Evolutionary conservation across 2,329 filamentous ascomycete species (phyloP), one percentile per base, ranked within the genome.

Genomic region (Piedraia hortae): DNA sequence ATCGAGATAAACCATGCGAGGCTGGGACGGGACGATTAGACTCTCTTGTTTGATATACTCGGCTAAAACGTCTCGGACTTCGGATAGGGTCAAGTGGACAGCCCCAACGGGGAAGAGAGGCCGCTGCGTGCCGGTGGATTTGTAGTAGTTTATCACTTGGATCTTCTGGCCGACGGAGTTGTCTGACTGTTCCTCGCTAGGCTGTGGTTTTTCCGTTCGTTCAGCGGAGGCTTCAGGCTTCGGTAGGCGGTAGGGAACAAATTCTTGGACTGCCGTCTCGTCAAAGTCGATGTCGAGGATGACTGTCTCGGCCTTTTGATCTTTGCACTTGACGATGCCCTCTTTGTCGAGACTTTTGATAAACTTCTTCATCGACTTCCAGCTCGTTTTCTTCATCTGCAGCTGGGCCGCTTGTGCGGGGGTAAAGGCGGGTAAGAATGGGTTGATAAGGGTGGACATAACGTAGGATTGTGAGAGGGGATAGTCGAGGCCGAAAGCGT

Each of bases 351-450:
- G 47, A 23, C 58, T 49, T 33, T 70, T 71, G 42, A 71, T 57
- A 38, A 71, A 70, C 31, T 68, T 71, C 36, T 62, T 65, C 27
- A 65, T 55, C 28, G 60, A 70, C 44, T 71, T 71, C 60, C 61
- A 70, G 28, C 58, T 64, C 3, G 63, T 65, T 43, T 70, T 71
- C 36, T 70, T 71, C 41, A 71, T 66, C 31, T 65, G 60, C 23
- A 65, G 55, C 27, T 51, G 60, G 25, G 55, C 55, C 2, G 51
- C 49, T 34, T 62, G 53, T 10, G 54, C 48, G 4, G 59, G 45
- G 6, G 53, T 59, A 36, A 54, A 55, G 10, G 59, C 52, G 3
- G 65, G 64, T 2, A 72, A 51, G 33, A 62, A 67, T 1, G 66
- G 66, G n/a, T 66, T 60, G 10, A 70, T 54, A 24, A 71, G 50